Conservation (phyloP, 202 grass and related monocot species). For the Panicum virgatum region DNA sequence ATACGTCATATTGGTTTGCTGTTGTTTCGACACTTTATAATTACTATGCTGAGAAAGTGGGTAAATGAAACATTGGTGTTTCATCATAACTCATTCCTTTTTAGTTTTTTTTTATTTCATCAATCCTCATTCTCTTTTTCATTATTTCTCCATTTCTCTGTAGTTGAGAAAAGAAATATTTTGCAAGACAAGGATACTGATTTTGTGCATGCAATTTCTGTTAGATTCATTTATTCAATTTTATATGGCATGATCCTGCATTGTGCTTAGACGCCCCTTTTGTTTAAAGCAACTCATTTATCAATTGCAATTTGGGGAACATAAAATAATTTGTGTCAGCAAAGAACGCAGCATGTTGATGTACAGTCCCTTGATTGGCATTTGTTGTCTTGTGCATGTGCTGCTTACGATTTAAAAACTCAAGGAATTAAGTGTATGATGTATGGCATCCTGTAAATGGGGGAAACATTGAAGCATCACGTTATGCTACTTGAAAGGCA, state of each 20-base stretch:
- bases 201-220: conserved; percentile 24
- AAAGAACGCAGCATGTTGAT: conserved; percentile 27
- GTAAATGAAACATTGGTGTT: neutral
- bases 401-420: conserved; percentile 31
- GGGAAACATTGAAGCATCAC: conserved; percentile 4
- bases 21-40: conserved; percentile 16
- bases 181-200: conserved; percentile 31
- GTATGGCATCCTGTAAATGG: conserved; percentile 47
- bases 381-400: conserved; percentile 47
- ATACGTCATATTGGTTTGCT: conserved; percentile 1
- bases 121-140: neutral
- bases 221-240: conserved; percentile 33
- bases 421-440: conserved; percentile 31
- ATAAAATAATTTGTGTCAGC: conserved; percentile 21
- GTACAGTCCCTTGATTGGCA: conserved; percentile 35
- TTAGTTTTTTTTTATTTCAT: neutral
- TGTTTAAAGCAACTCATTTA: conserved; percentile 35
- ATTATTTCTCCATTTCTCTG: neutral
- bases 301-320: neutral
- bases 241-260: conserved; percentile 13
- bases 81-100: neutral
- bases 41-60: neutral
- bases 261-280: conserved; percentile 36
- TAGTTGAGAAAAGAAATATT: neutral
- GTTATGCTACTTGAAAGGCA: conserved; percentile 28